A percentile compares a stretch with the other conserved stretches of the same genome.
These are phyloP conservation scores for Chamaecrista fasciculata DNA, from an alignment of 306 rosid species.

Conservation along the genomic window DNA sequence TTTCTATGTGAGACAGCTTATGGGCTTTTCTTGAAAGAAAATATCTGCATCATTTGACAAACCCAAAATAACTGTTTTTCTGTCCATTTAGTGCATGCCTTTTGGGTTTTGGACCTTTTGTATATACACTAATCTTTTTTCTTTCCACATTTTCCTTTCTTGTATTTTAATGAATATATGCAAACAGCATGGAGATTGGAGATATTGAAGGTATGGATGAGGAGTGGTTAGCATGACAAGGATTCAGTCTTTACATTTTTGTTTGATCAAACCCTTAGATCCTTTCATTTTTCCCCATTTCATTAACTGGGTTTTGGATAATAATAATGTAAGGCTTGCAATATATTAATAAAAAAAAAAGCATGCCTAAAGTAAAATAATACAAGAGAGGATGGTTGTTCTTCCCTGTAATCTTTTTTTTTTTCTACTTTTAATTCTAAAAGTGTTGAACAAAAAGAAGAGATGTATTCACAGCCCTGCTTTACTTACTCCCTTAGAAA, in stretches of 20 bases:
- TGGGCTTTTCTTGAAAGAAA: conserved; percentile 20
- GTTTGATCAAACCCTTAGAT: conserved; percentile 43
- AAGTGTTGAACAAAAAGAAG: not conserved
- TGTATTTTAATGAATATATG: not conserved
- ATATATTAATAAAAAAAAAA: conserved; percentile 29
- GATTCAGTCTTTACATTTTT: conserved; percentile 36
- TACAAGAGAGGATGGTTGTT: not conserved
- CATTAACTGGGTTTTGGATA: conserved; percentile 20
- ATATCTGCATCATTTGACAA: conserved; percentile 33
- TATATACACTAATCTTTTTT: not conserved
- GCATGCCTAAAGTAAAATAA: conserved; percentile 26
- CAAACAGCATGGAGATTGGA: conserved; percentile 61
- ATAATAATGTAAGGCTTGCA: conserved; percentile 38
- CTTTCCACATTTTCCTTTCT: not conserved
- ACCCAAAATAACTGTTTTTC: not conserved
- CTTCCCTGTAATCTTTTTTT: not conserved
- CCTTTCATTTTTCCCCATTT: not conserved
- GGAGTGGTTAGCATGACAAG: conserved; percentile 58
- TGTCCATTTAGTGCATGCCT: not conserved
- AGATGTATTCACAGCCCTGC: no score
- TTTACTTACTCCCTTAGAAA: not conserved
- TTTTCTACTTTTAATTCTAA: not conserved
- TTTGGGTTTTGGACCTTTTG: not conserved
- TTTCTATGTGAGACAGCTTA: conserved; percentile 27
- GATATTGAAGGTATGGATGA: conserved; percentile 63